These are phyloP conservation scores for Fusarium pininemorale DNA, from an alignment of 2,329 filamentous ascomycete genomes.

Conservation along the genomic window DNA sequence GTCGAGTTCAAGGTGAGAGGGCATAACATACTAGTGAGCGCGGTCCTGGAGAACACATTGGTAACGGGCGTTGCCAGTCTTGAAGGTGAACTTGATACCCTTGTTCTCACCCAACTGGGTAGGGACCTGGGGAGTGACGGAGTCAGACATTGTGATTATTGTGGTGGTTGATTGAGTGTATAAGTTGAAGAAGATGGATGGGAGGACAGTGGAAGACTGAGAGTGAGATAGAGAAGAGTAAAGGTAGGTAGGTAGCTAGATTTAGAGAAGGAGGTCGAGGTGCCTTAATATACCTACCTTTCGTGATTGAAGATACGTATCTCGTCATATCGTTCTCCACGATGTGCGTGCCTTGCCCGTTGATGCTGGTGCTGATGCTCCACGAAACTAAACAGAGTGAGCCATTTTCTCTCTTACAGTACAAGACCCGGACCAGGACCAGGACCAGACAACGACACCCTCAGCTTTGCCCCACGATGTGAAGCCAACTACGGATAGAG, in stretches of 20 bases:
- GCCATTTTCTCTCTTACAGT: conserved; percentile 39
- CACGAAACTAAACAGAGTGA: conserved; percentile 42
- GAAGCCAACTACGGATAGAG: conserved; percentile 20
- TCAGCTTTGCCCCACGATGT: conserved; percentile 43
- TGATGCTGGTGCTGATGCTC: conserved; percentile 27
- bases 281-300: conserved; percentile 43
- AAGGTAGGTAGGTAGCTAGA: too few species aligned
- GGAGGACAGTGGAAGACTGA: neutral
- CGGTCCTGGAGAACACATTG: conserved; percentile 57
- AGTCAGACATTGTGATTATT: conserved; percentile 33
- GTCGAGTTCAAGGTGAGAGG: neutral
- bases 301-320: conserved; percentile 39
- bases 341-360: conserved; percentile 17
- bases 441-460: conserved; percentile 18
- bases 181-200: neutral
- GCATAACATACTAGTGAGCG: conserved; percentile 52
- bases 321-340: conserved; percentile 15
- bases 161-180: conserved; percentile 5
- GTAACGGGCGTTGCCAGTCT: conserved; percentile 52
- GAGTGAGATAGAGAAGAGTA: neutral
- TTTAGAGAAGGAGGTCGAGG: neutral
- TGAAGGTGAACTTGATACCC: conserved; percentile 58
- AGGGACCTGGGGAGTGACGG: conserved; percentile 32
- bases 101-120: conserved; percentile 48
- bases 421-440: neutral